Evolutionary conservation across 768 basidiomycete species (phyloP), one percentile per base, ranked within the genome.

Genomic region (Boletus subparvulus): DNA sequence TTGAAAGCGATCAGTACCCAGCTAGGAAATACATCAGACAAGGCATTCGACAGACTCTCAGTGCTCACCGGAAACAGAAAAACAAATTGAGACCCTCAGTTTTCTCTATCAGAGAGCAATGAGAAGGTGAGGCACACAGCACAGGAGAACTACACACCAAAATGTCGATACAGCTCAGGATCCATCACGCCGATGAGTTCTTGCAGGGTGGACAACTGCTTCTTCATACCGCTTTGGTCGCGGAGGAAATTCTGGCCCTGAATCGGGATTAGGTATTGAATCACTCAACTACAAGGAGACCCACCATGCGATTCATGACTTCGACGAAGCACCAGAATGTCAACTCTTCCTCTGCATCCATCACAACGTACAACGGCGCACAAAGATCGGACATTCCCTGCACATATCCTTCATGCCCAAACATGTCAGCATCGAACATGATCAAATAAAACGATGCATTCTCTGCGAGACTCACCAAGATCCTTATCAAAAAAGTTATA

Each of bases 301-400:
- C 55, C 52, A 92, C 95, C 93, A 97, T 97, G 54, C 92, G 86
- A 66, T 90, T 82, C 97, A 99, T 98, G 59, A 95, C 84, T 61
- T 88, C 84, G 21, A 91, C 94, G 66, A 99, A 94, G 67, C 93
- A 94, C 94, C 95, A 98, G 74, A 98, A 98, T 2, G 92, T 92
- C 74, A 92, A 73, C 51, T 88, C 90, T 65, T 96, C 94, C 60
- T 97, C 88, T 8, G 85, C 90, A 50, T 82, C 86, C 82, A 92
- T 87, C 16, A 94, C 91, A 26, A 98, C 87, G 66, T 98, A 98
- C 7, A 98, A 74, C 13, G 97, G 97, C 4, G 92, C 88, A 63
- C 92, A 91, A 14, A 99, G 82, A 73, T 99, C 97, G 3, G 92
- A 94, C 97, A 98, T 98, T 33, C 97, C 97, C 73, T 98, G 97